These are phyloP conservation scores for Globisporangium heterothallicum DNA, from an alignment of 352 stramenopile species.

Conservation along the genomic window DNA sequence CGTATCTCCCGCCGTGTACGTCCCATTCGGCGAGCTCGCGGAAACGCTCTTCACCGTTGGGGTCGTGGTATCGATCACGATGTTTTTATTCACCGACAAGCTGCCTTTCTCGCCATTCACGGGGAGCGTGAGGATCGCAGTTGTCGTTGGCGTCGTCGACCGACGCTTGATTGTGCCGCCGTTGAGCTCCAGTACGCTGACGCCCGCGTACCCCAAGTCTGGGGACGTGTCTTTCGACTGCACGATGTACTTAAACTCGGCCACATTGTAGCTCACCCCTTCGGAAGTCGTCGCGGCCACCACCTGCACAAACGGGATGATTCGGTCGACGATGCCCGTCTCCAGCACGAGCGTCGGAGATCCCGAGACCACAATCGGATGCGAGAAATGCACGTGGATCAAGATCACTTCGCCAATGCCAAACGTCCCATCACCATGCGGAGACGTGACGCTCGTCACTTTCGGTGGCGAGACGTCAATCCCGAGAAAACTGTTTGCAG, in stretches of 20 bases:
- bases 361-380: conserved; percentile 50
- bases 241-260: conserved; percentile 71
- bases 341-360: conserved; percentile 58
- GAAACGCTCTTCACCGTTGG: conserved; percentile 42
- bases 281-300: too few species aligned
- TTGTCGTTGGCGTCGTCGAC: conserved; percentile 43
- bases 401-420: conserved; percentile 65
- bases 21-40: conserved; percentile 20
- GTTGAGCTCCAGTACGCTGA: conserved; percentile 47
- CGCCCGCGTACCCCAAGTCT: conserved; percentile 56
- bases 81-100: conserved; percentile 63
- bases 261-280: conserved; percentile 29
- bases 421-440: conserved; percentile 57
- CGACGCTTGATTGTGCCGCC: conserved; percentile 47
- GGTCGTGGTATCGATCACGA: conserved; percentile 62
- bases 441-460: conserved; percentile 50
- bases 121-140: conserved; percentile 44
- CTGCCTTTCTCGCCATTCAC: conserved; percentile 49
- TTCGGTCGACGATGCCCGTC: conserved; percentile 57
- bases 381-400: conserved; percentile 70
- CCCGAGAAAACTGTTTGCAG: conserved; percentile 31
- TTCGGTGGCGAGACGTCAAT: conserved; percentile 48
- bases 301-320: conserved; percentile 43
- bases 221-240: conserved; percentile 62
- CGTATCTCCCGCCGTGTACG: conserved; percentile 59